Base-by-base conservation (phyloP, 202 grass and related monocot species). In the Schoenoplectus triqueter region DNA sequence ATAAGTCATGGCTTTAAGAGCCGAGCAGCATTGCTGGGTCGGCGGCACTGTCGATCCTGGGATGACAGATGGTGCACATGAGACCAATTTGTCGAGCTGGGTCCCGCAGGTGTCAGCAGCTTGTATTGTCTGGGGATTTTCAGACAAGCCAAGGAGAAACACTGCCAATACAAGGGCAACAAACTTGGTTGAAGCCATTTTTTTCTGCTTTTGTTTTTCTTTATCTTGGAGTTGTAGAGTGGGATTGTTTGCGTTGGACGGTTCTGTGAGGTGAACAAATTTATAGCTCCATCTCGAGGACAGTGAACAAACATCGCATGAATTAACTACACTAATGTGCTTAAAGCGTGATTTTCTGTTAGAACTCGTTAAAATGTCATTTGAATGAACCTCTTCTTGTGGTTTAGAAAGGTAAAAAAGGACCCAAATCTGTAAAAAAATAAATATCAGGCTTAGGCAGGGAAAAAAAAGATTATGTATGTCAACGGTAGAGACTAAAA, bases 61-160 rank as follows among this genome's bases (percentile, higher is more conserved):
- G 54, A 92, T 84, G 63, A 89, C 89, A 81, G 86, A 93, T 15
- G 89, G 86, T 79, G 84, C 64, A 77, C 94, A 97, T 0, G 89
- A 14, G 15, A 78, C 85, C n/a, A 94, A 84, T 52, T 83, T 81
- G 48, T 54, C 83, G 44, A 97, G 91, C 82, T 93, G 89, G 31
- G 73, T 65, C 3, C 52, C 70, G 48, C 94, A 97, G 72, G 69
- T 80, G 79, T 78, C 72, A 42, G 73, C 57, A 61, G 86, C 89
- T 55, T 70, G 48, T 1, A 64, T 8, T n/a, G 44, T 73, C 70
- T 4, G 67, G 40, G 4, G 4, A 55, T 3, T 48, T 15, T 11
- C 13, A 46, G 18, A 70, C 74, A 82, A 65, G 81, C 65, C 15
- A 15, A 92, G 70, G 45, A 89, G n/a, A 14, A 87, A 1, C 13